Evolutionary conservation across 345 rosid species (phyloP).

Genomic region (Cochlearia excelsa): DNA sequence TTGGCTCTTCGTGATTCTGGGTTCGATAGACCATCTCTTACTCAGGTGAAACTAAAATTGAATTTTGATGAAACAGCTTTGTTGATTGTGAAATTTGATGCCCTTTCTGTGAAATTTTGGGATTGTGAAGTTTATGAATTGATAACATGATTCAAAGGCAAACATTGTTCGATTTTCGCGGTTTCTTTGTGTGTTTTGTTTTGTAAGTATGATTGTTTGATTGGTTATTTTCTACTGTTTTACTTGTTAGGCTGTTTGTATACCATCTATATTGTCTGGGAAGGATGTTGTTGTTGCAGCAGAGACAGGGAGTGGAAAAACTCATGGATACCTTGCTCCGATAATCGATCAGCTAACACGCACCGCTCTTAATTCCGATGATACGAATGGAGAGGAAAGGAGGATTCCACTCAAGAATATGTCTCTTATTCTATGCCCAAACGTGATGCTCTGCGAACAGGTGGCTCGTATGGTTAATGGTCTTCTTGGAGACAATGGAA

Average conservation of each 20-base stretch:
- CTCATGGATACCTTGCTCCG: slow-evolving; percentile 78
- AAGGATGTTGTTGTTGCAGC: slow-evolving; percentile 91
- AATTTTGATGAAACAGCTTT: neutral
- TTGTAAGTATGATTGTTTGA: neutral
- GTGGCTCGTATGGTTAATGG: slow-evolving; percentile 83
- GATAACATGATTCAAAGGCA: neutral
- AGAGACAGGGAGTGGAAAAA: slow-evolving; percentile 96
- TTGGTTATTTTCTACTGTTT: neutral
- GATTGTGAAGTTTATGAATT: neutral
- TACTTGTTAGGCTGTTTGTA: slow-evolving; percentile 55
- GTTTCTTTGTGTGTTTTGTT: neutral
- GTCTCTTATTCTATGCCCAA: slow-evolving; percentile 86
- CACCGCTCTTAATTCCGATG: slow-evolving; percentile 22
- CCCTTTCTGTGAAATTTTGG: neutral
- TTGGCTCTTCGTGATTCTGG: slow-evolving; percentile 62
- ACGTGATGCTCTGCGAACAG: slow-evolving; percentile 84
- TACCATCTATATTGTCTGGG: slow-evolving; percentile 69
- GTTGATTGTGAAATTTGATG: neutral
- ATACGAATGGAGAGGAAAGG: slow-evolving; percentile 14
- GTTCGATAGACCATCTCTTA: slow-evolving; percentile 71
- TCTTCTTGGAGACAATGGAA: slow-evolving; percentile 59
- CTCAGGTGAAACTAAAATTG: slow-evolving; percentile 50
- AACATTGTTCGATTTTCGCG: neutral
- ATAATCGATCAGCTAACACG: slow-evolving; percentile 53
- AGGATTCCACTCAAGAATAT: slow-evolving; percentile 22